These are phyloP conservation scores for Calocybe gangraenosa DNA, from an alignment of 768 basidiomycete species.

Conservation along the genomic window DNA sequence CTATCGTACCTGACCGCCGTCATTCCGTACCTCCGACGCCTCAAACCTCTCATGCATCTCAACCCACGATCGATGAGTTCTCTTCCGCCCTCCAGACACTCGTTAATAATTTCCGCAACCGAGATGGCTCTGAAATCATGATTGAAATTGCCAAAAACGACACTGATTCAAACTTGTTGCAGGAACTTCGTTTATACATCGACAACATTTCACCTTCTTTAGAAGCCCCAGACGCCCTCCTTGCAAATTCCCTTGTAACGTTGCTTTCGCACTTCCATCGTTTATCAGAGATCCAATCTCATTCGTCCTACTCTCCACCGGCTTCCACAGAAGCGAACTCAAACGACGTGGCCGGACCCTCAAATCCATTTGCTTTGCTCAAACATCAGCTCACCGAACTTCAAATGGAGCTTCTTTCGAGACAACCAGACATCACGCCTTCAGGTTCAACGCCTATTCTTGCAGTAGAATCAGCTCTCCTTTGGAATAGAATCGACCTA, in stretches of 20 bases:
- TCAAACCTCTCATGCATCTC: constrained; percentile 25
- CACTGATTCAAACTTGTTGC: constrained; percentile 49
- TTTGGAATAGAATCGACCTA: constrained; percentile 74
- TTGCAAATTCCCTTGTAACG: constrained; percentile 65
- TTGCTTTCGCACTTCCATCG: constrained; percentile 67
- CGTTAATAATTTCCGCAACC: constrained; percentile 55
- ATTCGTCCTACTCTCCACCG: constrained; percentile 12
- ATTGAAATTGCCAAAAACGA: constrained; percentile 35
- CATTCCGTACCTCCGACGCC: constrained; percentile 55
- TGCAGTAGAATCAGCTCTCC: constrained; percentile 54
- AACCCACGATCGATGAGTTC: constrained; percentile 27
- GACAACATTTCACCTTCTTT: constrained; percentile 41
- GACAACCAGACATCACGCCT: constrained; percentile 30
- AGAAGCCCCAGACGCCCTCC: constrained; percentile 47
- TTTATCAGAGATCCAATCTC: constrained; percentile 43
- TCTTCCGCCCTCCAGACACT: constrained; percentile 60
- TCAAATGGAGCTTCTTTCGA: constrained; percentile 51
- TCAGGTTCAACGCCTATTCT: constrained; percentile 41
- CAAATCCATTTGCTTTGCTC: constrained; percentile 55
- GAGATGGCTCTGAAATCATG: constrained; percentile 40
- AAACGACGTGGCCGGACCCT: constrained; percentile 14
- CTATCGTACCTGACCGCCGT: constrained; percentile 56
- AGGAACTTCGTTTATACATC: constrained; percentile 56
- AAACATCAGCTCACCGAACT: constrained; percentile 66
- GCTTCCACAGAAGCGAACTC: constrained; percentile 11